phyloP scores from a whole-genome alignment of 2,329 filamentous ascomycete genomes.

The Penicillium sp. region DNA sequence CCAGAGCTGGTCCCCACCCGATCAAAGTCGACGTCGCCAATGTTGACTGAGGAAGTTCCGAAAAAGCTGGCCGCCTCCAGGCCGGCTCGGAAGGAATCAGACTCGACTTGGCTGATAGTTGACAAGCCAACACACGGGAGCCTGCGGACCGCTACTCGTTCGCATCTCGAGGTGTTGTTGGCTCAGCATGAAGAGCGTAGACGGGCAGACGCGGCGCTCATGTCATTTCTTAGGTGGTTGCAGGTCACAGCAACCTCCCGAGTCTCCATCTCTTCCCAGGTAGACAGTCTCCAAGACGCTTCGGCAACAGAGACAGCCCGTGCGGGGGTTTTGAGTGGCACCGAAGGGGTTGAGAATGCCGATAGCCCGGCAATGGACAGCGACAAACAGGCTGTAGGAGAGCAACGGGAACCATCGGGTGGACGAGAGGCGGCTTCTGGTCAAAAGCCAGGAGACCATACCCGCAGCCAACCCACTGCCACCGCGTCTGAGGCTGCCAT shows the following conservation, averaged over 20 bases:
- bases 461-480: not conserved
- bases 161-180: not conserved
- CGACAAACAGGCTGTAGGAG: not conserved
- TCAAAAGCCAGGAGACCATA: constrained; percentile 3
- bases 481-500: constrained; percentile 1
- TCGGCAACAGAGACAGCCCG: constrained; percentile 5
- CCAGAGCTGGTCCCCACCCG: not conserved
- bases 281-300: constrained; percentile 1
- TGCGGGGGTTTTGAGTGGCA: constrained; percentile 6
- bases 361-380: not conserved
- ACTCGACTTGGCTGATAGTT: not conserved
- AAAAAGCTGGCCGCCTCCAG: not conserved
- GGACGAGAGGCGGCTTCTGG: not conserved
- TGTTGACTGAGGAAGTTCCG: not conserved
- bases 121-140: not conserved
- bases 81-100: not conserved
- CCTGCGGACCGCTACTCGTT: not conserved
- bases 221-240: not conserved
- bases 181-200: not conserved
- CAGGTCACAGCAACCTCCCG: constrained; percentile 4
- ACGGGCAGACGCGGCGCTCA: not conserved
- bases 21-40: not conserved
- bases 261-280: not conserved
- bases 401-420: not conserved
- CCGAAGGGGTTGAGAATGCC: not conserved